These are phyloP conservation scores for Cajanus cajan DNA, from an alignment of 306 rosid species.

Conservation along the genomic window DNA sequence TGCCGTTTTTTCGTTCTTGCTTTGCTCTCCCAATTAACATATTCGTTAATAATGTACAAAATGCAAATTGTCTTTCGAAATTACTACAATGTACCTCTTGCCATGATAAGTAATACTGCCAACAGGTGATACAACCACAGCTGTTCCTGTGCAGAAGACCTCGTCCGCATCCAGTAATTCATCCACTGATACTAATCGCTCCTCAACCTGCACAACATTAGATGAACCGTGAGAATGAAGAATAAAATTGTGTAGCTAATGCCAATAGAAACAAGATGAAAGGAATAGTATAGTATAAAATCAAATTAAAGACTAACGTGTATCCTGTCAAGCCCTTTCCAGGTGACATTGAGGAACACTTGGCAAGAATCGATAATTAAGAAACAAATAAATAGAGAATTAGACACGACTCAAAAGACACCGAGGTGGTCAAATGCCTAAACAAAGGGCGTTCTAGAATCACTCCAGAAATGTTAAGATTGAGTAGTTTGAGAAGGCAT, in stretches of 20 bases:
- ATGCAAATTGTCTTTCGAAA: conserved; percentile 4
- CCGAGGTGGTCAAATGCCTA: background rate
- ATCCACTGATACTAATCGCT: conserved; percentile 78
- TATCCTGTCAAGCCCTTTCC: background rate
- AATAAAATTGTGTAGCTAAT: background rate
- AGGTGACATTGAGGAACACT: background rate
- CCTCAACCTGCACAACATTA: conserved; percentile 76
- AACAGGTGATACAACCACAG: conserved; percentile 96
- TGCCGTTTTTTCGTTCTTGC: background rate
- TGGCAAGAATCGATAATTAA: background rate
- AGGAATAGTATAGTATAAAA: background rate
- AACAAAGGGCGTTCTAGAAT: background rate
- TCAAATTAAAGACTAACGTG: background rate
- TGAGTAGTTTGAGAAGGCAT: background rate
- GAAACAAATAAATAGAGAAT: background rate
- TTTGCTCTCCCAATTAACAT: conserved; percentile 13
- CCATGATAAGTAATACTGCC: conserved; percentile 86
- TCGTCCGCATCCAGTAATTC: conserved; percentile 93
- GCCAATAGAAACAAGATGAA: background rate
- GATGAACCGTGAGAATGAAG: conserved; percentile 5
- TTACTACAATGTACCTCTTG: conserved; percentile 47
- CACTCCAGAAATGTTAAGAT: background rate
- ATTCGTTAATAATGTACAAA: conserved; percentile 16
- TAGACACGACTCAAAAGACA: background rate
- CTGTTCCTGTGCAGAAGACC: conserved; percentile 96